Base-by-base conservation (phyloP, 2,329 filamentous ascomycete species). In the Canariomyces notabilis region DNA sequence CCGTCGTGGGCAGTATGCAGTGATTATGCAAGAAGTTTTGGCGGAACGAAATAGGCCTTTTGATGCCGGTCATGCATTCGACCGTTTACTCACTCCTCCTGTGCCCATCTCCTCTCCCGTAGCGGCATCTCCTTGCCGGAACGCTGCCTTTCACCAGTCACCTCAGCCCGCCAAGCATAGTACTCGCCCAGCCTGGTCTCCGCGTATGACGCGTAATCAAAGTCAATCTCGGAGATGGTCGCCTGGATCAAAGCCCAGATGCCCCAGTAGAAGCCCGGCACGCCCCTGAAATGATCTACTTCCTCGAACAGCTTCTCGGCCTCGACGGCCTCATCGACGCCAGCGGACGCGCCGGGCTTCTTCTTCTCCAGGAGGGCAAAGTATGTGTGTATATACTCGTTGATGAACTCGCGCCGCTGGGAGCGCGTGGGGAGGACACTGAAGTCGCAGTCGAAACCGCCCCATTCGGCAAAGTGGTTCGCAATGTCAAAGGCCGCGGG, bases 401-500 rank as follows among this genome's bases (percentile, higher is more conserved):
- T 73, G 49, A 97, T 78, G 67, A 98, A 98, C 44, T 83, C 80
- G 36, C 80, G 78, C 21, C 93, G 84, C 58, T 91, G 82, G 16
- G 81, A 72, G 52, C 77, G 78, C 1, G 87, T 93, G 5, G 93
- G 93, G 46, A 97, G 76, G 56, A 85, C 83, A 59, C 71, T 80
- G 70, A 87, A 90, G 67, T 97, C 89, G 73, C 93, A 98, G 59
- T 95, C 89, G 61, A 96, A 96, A 47, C 93, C 93, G 50, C 85
- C 90, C 91, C 93, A 98, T 70, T 98, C 93, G 38, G 93, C 89
- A 64, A 98, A 95, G 73, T 98, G 93, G 70, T 98, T 98, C 41
- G 91, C 85, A 57, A 98, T 83, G 65, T 98, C 93, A 67, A 98
- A 98, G 2, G 91, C 90, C 4, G 90, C 89, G 1, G 91, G 91